phyloP scores from a whole-genome alignment of 305 asterid genomes.

The Solanum chacoense region DNA sequence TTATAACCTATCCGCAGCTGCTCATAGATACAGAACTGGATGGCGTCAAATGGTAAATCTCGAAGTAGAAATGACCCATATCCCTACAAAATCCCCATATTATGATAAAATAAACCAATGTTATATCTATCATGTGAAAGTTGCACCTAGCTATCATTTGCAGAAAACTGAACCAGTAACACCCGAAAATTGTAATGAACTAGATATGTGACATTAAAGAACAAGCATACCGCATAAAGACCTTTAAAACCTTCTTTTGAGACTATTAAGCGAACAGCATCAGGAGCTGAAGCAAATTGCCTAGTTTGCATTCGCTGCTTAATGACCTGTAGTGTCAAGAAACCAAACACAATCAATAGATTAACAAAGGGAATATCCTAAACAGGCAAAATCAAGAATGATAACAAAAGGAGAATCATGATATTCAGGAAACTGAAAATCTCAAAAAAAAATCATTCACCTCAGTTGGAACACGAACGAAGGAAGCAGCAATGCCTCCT shows the following conservation, averaged over 20 bases:
- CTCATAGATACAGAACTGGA: constrained; percentile 91
- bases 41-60: constrained; percentile 90
- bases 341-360: constrained; percentile 1
- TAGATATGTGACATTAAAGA: background rate
- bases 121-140: background rate
- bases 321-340: constrained; percentile 48
- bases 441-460: constrained; percentile 17
- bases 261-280: constrained; percentile 64
- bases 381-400: background rate
- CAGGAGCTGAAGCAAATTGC: constrained; percentile 74
- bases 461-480: constrained; percentile 95
- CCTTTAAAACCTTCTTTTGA: constrained; percentile 80
- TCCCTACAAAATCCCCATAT: constrained; percentile 36
- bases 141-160: background rate
- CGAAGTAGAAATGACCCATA: constrained; percentile 87
- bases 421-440: background rate
- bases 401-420: constrained; percentile 4
- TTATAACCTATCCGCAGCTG: constrained; percentile 89
- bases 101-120: background rate
- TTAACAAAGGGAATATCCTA: background rate
- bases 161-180: background rate
- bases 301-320: constrained; percentile 88
- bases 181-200: background rate
- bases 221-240: constrained; percentile 63
- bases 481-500: constrained; percentile 96